Conservation (phyloP, 306 rosid genomes). For the Leucaena leucocephala region DNA sequence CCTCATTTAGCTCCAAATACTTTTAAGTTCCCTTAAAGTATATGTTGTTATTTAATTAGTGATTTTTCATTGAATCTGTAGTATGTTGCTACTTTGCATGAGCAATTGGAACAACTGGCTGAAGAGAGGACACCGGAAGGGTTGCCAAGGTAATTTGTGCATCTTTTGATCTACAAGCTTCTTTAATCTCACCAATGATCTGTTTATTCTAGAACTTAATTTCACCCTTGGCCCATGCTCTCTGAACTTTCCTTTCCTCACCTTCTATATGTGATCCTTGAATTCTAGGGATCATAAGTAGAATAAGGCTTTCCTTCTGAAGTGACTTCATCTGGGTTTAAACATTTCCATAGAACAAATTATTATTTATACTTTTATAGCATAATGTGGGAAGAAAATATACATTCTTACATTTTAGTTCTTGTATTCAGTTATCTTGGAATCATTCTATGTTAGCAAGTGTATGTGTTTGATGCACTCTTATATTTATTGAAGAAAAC, state of each 20-base stretch:
- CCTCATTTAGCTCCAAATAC: conserved; percentile 5
- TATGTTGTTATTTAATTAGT: conserved; percentile 18
- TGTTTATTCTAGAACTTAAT: background rate
- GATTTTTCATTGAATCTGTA: conserved; percentile 43
- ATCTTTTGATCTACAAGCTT: conserved; percentile 26
- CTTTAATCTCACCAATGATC: conserved; percentile 4
- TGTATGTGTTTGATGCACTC: background rate
- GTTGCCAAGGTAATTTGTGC: conserved; percentile 61
- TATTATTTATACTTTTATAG: background rate
- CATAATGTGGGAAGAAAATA: conserved; percentile 3
- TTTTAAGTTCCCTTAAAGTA: conserved; percentile 21
- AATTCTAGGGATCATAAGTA: background rate
- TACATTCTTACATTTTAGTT: conserved; percentile 5
- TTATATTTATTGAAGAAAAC: background rate
- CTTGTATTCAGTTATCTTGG: conserved; percentile 4
- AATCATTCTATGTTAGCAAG: background rate
- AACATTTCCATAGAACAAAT: background rate
- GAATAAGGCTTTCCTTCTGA: background rate
- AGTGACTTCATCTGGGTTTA: background rate
- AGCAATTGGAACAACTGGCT: conserved; percentile 81
- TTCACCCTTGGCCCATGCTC: conserved; percentile 5
- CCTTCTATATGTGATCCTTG: background rate
- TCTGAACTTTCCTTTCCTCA: background rate
- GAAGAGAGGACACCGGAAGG: conserved; percentile 83
- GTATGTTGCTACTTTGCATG: conserved; percentile 89